phyloP scores from a whole-genome alignment of 2,329 filamentous ascomycete genomes.

The Fusarium poae region DNA sequence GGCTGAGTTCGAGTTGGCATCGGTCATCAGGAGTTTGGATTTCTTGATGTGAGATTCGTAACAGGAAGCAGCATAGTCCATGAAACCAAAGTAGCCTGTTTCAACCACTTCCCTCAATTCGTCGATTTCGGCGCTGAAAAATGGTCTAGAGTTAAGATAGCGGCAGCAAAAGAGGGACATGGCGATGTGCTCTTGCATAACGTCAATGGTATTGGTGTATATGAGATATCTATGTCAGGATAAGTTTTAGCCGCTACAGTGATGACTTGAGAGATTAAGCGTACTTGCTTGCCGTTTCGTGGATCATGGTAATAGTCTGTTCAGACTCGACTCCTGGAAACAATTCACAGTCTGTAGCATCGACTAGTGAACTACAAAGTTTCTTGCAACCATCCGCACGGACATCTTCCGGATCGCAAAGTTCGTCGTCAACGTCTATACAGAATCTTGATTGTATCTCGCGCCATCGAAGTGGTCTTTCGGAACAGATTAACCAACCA shows the following conservation, averaged over 20 bases:
- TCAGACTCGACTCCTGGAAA: not conserved
- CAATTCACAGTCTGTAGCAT: not conserved
- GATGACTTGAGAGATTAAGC: not conserved
- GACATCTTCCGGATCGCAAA: not conserved
- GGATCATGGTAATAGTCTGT: not conserved
- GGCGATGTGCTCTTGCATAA: not conserved
- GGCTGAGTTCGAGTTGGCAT: accelerated
- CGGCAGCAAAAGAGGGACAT: not conserved
- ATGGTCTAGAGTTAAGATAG: not conserved
- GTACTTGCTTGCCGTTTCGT: not conserved
- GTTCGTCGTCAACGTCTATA: accelerated
- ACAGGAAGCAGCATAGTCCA: not conserved
- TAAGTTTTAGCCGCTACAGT: too few relatives aligned
- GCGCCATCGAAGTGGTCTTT: not conserved
- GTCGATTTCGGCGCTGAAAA: accelerated
- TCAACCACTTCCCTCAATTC: accelerated
- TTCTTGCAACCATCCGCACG: not conserved
- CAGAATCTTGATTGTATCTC: not conserved
- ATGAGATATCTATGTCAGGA: not conserved
- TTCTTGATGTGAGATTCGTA: not conserved
- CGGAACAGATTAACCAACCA: not conserved
- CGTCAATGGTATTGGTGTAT: accelerated
- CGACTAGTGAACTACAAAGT: not conserved
- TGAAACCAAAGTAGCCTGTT: not conserved
- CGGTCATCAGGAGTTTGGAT: accelerated